Evolutionary conservation across 805 yeast species (phyloP), one percentile per base, ranked within the genome.

Genomic region (Saccharomycopsis amapae): DNA sequence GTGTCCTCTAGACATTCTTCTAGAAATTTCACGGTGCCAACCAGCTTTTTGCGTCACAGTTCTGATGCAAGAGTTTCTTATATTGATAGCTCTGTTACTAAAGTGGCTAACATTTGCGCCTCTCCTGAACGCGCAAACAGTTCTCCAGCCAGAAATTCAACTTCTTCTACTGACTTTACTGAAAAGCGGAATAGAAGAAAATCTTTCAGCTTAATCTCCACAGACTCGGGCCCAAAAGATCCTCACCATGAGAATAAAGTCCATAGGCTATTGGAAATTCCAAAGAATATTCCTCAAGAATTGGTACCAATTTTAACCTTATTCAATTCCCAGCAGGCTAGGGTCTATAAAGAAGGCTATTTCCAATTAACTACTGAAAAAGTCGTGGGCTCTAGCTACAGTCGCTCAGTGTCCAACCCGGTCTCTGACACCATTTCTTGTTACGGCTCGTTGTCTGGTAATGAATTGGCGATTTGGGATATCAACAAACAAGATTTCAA

Each of bases 301-400:
- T 67, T 86, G 58, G 62, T 77, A 13, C 94, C 95, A 0, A 72
- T 84, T 9, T 73, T 85, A 32, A 79, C 85, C 18, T 68, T 86
- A 53, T 67, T 84, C 45, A 74, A 75, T 38, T 79, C 88, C 17
- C 95, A 86, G 57, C 76, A 77, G 51, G 70, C 77, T 20, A 69
- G 95, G 40, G 68, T 75, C 5, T 85, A 86, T 60, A 69, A 66
- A 38, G 75, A 70, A 43, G 83, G 85, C 18, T 62, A 63, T 56
- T 72, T 68, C 58, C 37, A 42, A 37, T 15, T 46, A 3, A 20
- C 41, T 13, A 33, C 40, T 10, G 48, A 50, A 23, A 24, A 34
- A 19, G 22, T 34, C 10, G 5, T 7, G n/a, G 23, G 15, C 17
- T 12, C 43, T 17, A 23, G 31, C n/a, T 12, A 34, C 3, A 17